Percentiles rank a stretch among this genome's conserved stretches.
Conservation (phyloP, 345 rosid species). For the Turnera subulata region DNA sequence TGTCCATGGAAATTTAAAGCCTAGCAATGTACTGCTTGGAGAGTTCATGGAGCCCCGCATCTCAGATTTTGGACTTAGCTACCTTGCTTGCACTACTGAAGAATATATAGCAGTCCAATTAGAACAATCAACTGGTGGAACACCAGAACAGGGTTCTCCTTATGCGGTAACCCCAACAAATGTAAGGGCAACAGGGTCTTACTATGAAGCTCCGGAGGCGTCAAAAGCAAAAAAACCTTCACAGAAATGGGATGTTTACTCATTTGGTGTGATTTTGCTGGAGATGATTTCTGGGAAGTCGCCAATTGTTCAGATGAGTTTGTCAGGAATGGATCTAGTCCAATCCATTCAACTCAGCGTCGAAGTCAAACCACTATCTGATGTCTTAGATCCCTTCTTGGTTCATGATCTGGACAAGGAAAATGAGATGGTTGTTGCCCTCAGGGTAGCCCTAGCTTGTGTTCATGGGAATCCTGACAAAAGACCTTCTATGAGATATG, state of each 20-base stretch:
- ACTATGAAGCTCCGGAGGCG: constrained; percentile 28
- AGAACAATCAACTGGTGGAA: constrained; percentile 9
- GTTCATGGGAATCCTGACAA: constrained; percentile 19
- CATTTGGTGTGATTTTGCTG: constrained; percentile 23
- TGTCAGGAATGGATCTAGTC: constrained; percentile 22
- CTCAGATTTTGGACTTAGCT: constrained; percentile 25
- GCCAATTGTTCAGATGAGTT: constrained; percentile 10
- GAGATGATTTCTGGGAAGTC: constrained; percentile 28
- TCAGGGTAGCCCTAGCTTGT: constrained; percentile 25
- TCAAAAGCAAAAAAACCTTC: constrained; percentile 18
- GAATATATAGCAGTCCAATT: constrained; percentile 7
- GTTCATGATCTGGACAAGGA: constrained; percentile 15
- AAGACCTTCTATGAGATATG: constrained; percentile 29
- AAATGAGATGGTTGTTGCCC: constrained; percentile 15
- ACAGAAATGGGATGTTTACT: constrained; percentile 35
- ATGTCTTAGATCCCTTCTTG: constrained; percentile 23
- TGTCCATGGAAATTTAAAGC: constrained; percentile 28
- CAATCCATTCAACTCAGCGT: constrained; percentile 25
- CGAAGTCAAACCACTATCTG: constrained; percentile 19
- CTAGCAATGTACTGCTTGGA: constrained; percentile 23
- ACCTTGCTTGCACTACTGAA: constrained; percentile 16
- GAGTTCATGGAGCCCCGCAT: constrained; percentile 27
- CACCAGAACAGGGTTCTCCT: constrained; percentile 19
- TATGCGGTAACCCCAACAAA: constrained; percentile 15
- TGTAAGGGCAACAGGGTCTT: constrained; percentile 7